Conservation (phyloP, 106 monocot species). For the Apostasia shenzhenica region DNA sequence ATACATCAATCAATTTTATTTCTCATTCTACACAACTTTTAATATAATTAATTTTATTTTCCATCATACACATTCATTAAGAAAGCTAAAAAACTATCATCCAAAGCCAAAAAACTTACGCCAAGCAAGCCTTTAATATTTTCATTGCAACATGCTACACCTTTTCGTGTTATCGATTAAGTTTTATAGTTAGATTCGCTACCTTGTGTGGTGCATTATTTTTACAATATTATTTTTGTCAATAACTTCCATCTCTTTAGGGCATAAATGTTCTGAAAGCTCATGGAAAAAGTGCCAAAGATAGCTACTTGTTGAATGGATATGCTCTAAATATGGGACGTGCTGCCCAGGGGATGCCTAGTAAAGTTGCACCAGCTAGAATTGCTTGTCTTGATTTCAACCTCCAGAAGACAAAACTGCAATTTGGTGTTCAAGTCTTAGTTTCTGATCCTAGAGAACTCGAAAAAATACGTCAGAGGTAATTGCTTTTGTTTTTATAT, state of each 20-base stretch:
- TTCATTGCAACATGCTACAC: too few species aligned
- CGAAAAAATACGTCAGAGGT: constrained; percentile 98
- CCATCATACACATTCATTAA: too few species aligned
- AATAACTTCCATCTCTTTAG: constrained; percentile 22
- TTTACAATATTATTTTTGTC: neutral
- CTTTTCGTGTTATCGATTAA: too few species aligned
- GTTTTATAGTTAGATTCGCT: too few species aligned
- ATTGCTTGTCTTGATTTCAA: constrained; percentile 99
- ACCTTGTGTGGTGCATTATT: too few species aligned
- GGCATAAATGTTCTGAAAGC: constrained; percentile 96
- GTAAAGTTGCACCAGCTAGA: constrained; percentile 81
- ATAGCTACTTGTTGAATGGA: constrained; percentile 92
- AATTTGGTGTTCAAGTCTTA: constrained; percentile 92
- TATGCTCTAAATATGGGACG: constrained; percentile 96
- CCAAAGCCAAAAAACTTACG: too few species aligned
- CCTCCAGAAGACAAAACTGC: constrained; percentile 99
- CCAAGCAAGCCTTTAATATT: too few species aligned
- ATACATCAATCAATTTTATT: too few species aligned
- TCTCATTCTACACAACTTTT: too few species aligned
- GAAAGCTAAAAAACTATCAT: too few species aligned
- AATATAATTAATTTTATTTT: too few species aligned
- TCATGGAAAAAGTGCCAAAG: constrained; percentile 92
- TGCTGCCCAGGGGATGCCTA: constrained; percentile 99
- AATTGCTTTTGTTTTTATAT: neutral
- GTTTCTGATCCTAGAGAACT: constrained; percentile 95